Evolutionary conservation across 2,329 filamentous ascomycete species (phyloP).

Genomic region (Fusarium sp.): DNA sequence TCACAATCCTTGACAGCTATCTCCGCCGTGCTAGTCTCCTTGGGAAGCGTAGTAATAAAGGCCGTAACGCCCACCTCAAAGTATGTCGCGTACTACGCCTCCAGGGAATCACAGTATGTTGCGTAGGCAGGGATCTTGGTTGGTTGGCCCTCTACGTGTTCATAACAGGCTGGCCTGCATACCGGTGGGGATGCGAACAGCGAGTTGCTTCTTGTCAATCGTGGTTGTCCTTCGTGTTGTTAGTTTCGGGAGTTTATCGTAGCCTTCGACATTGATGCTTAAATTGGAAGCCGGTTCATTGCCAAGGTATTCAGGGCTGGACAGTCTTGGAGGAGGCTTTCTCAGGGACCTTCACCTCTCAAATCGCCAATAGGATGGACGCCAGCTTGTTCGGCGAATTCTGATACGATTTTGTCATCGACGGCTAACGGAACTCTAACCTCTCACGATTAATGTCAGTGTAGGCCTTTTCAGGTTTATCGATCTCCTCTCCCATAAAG

Average conservation of each 20-base stretch:
- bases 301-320: slow-evolving; percentile 3
- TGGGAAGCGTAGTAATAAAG: slow-evolving; percentile 11
- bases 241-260: background rate
- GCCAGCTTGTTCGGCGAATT: background rate
- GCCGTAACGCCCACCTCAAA: slow-evolving; percentile 8
- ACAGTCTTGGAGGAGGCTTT: slow-evolving; percentile 20
- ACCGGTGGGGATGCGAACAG: slow-evolving; percentile 12
- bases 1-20: background rate
- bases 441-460: too few species aligned
- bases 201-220: background rate
- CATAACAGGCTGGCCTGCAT: background rate
- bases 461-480: background rate
- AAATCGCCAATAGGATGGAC: background rate
- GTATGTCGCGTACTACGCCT: slow-evolving; percentile 26
- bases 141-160: background rate
- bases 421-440: background rate
- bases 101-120: slow-evolving; percentile 21
- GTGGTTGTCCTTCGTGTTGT: slow-evolving; percentile 1
- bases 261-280: background rate
- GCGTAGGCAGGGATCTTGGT: slow-evolving; percentile 8
- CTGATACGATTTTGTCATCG: too few species aligned
- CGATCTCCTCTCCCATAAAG: background rate
- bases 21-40: background rate
- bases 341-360: background rate
- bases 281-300: slow-evolving; percentile 21